A percentile compares a stretch with the other conserved stretches of the same genome.
Evolutionary conservation across 371 early-diverging fungal genomes (phyloP).

Genomic region (Syncephalastrum monosporum): DNA sequence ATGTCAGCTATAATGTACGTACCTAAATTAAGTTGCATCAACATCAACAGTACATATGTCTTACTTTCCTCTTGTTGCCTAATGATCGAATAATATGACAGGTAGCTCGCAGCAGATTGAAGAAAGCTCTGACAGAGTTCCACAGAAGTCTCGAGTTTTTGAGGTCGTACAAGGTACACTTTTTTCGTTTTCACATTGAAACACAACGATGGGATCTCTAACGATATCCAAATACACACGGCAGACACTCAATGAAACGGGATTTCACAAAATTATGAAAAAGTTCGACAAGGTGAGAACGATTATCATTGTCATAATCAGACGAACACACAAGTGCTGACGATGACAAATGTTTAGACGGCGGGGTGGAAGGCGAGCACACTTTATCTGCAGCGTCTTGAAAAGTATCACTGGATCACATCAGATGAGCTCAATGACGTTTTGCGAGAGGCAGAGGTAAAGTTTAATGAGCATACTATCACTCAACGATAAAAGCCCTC

Average conservation of each 20-base stretch:
- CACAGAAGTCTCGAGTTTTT: slow-evolving; percentile 77
- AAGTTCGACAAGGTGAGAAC: slow-evolving; percentile 71
- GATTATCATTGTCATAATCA: not conserved
- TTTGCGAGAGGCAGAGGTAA: slow-evolving; percentile 62
- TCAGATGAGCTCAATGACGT: slow-evolving; percentile 55
- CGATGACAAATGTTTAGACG: slow-evolving; percentile 25
- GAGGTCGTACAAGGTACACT: slow-evolving; percentile 63
- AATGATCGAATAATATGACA: slow-evolving; percentile 7
- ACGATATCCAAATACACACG: not conserved
- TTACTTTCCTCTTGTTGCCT: too few species aligned
- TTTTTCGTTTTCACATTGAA: not conserved
- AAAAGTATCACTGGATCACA: slow-evolving; percentile 60
- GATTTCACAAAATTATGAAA: slow-evolving; percentile 75
- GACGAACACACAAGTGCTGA: slow-evolving; percentile 14
- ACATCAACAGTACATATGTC: too few species aligned
- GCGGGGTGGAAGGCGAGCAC: slow-evolving; percentile 51
- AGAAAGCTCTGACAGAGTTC: slow-evolving; percentile 74
- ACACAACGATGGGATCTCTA: not conserved
- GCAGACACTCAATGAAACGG: slow-evolving; percentile 69
- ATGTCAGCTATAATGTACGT: slow-evolving; percentile 37
- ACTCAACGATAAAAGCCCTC: not conserved
- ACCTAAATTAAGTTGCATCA: too few species aligned
- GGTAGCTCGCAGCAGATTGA: slow-evolving; percentile 62
- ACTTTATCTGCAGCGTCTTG: slow-evolving; percentile 54
- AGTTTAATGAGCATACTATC: not conserved